phyloP scores from a whole-genome alignment of 768 basidiomycete species.

The Pleurotus pulmonarius region DNA sequence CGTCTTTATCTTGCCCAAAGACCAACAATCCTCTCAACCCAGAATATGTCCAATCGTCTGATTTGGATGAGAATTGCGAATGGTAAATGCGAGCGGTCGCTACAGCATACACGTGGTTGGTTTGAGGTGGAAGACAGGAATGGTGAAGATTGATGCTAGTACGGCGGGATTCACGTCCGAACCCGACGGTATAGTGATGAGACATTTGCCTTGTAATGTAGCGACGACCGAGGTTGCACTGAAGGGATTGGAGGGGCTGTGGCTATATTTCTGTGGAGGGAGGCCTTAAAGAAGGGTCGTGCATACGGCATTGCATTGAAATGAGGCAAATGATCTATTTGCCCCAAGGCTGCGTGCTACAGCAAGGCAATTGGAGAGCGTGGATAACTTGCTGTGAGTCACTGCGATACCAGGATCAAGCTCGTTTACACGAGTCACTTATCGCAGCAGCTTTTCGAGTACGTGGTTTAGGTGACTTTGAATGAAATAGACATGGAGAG shows the following conservation, averaged over 20 bases:
- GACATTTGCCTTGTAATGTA: not conserved
- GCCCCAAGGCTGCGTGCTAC: not conserved
- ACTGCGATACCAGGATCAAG: too few relatives aligned
- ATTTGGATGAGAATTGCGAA: constrained; percentile 44
- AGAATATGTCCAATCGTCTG: constrained; percentile 55
- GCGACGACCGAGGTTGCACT: not conserved
- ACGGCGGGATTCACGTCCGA: constrained; percentile 6
- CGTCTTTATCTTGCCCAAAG: constrained; percentile 40
- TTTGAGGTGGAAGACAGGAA: constrained; percentile 30
- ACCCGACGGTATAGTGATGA: constrained; percentile 1
- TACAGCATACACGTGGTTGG: constrained; percentile 47
- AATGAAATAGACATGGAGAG: too few relatives aligned
- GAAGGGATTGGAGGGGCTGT: not conserved
- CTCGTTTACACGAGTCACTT: not conserved
- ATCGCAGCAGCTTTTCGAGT: too few relatives aligned
- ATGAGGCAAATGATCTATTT: not conserved
- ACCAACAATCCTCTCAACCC: constrained; percentile 57
- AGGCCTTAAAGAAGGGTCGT: not conserved
- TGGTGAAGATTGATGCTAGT: constrained; percentile 3
- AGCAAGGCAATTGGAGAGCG: too few relatives aligned
- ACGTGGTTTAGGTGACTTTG: too few relatives aligned
- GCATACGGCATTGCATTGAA: not conserved
- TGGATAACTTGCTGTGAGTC: too few relatives aligned
- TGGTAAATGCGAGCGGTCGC: constrained; percentile 61
- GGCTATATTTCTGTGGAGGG: not conserved